Evolutionary conservation across 2,329 filamentous ascomycete species (phyloP).

Genomic region (Claviceps sp.): DNA sequence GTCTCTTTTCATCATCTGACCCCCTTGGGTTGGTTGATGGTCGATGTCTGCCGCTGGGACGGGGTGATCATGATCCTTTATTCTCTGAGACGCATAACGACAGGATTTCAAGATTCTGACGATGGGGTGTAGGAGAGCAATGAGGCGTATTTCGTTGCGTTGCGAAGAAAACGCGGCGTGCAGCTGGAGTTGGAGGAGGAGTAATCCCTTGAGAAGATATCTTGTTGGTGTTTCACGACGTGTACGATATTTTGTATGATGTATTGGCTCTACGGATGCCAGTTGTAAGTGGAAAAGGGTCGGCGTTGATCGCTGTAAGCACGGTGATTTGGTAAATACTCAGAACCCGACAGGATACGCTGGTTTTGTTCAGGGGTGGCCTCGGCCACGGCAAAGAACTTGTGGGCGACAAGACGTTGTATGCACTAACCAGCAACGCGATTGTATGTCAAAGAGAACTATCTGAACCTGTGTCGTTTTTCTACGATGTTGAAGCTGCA

Average conservation of each 20-base stretch:
- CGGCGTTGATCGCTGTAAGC: no score
- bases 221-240: background rate
- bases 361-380: no score
- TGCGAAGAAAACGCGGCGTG: conserved; percentile 48
- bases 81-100: no score
- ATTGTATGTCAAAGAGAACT: no score
- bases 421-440: no score
- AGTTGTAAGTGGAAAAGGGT: background rate
- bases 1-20: background rate
- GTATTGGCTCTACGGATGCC: background rate
- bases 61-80: no score
- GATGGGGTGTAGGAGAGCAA: conserved; percentile 30
- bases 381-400: no score
- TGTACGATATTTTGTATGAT: background rate
- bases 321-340: no score
- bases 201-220: background rate
- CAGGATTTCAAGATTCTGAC: background rate
- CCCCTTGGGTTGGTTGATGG: background rate
- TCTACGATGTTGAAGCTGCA: no score
- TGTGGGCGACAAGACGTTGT: no score
- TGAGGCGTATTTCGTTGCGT: conserved; percentile 75
- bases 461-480: no score
- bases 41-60: background rate
- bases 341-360: no score
- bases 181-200: conserved; percentile 8